Base-by-base conservation (phyloP, 306 rosid species). In the Elaeagnus macrophylla region DNA sequence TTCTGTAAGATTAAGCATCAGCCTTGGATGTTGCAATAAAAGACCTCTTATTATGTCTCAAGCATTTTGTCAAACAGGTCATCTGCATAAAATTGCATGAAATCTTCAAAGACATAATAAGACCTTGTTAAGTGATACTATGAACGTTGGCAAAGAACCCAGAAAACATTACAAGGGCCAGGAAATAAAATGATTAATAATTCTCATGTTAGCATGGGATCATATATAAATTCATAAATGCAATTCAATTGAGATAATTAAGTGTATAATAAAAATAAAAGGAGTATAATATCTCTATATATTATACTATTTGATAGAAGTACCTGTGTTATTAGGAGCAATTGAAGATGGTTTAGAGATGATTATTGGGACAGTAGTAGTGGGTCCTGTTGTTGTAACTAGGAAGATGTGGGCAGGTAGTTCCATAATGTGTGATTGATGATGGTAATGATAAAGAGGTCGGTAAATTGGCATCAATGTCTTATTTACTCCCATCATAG, bases 401-500 rank as follows among this genome's bases (percentile, higher is more conserved):
- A 79, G 77, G 63, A 57, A 81, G 52, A 81, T 37, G 53, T 79
- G 89, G 5, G 89, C 76, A 10, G 95, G 81, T 16, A 73, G 65
- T 32, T 86, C 94, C 89, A 81, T 67, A 6, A 85, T 75, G 42
- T 81, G 84, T 10, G 85, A 64, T 75, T 73, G 86, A 60, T 81
- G 89, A 67, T 59, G 77, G 42, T 76, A 88, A 62, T 79, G 83
- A 25, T 25, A 25, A 25, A 25, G 32, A 25, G 32, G 32, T 3
- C 86, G 96, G 78, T 83, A 83, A 78, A 79, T 71, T 2, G 94
- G 87, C 89, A 88, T 84, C 89, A 77, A 1, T 53, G 93, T 63
- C 72, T 79, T 25, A 25, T 25, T 87, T 6, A 61, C 84, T 15
- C 89, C 83, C 39, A 83, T 67, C 35, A 81, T 72, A 41, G 65